A percentile compares a stretch with the other conserved stretches of the same genome.
These are phyloP conservation scores for Phaeolepiota aurea DNA, from an alignment of 768 basidiomycete genomes.

Conservation along the genomic window DNA sequence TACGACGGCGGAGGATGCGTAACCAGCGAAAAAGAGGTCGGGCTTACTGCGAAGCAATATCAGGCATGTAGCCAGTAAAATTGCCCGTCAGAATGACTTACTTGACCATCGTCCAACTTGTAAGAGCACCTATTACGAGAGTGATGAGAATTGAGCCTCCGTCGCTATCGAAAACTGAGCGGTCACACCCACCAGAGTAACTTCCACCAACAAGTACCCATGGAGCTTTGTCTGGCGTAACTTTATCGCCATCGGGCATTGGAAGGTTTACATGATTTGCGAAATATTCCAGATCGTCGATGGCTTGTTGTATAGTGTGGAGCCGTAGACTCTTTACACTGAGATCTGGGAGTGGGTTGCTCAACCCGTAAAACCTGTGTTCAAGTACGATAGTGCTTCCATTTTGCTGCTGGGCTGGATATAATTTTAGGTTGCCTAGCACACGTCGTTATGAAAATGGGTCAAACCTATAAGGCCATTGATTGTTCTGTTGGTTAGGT, in stretches of 20 bases:
- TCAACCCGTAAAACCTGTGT: conserved; percentile 71
- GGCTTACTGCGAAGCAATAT: conserved; percentile 35
- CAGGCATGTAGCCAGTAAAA: neutral
- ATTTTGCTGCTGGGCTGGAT: conserved; percentile 50
- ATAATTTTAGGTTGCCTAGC: too few species aligned
- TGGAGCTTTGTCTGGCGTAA: conserved; percentile 46
- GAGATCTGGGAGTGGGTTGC: conserved; percentile 60
- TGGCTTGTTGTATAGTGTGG: conserved; percentile 68
- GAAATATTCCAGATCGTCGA: conserved; percentile 67
- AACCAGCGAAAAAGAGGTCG: conserved; percentile 56
- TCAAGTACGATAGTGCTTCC: conserved; percentile 59
- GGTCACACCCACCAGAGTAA: conserved; percentile 33
- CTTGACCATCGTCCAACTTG: conserved; percentile 67
- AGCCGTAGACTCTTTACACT: conserved; percentile 45
- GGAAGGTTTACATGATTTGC: conserved; percentile 57
- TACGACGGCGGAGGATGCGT: conserved; percentile 60
- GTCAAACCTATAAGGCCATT: conserved; percentile 43
- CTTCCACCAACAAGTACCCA: conserved; percentile 46
- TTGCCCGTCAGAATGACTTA: conserved; percentile 17
- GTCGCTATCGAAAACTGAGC: too few species aligned
- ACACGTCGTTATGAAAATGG: neutral
- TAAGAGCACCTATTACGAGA: conserved; percentile 30
- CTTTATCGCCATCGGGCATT: conserved; percentile 54
- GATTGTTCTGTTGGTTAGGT: conserved; percentile 57
- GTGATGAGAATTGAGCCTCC: too few species aligned